These are phyloP conservation scores for Spongispora temasekensis DNA, from an alignment of 1,284 basidiomycete species.

Conservation along the genomic window DNA sequence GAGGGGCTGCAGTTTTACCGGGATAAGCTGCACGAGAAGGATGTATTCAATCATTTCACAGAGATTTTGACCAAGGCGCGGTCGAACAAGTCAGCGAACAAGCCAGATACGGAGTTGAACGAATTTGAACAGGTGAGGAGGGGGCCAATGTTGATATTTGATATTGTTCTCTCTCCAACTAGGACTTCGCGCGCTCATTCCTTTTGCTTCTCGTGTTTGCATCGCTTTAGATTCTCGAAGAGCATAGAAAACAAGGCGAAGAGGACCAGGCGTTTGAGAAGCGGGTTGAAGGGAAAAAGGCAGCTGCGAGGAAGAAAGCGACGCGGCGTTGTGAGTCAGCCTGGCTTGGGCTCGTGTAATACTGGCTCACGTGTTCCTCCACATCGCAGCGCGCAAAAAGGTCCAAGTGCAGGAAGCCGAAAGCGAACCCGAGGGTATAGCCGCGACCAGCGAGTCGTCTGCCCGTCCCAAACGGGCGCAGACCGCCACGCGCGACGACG, in stretches of 20 bases:
- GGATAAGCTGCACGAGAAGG: slow-evolving; percentile 91
- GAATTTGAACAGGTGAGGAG: slow-evolving; percentile 78
- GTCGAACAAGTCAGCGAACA: slow-evolving; percentile 84
- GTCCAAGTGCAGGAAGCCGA: slow-evolving; percentile 18
- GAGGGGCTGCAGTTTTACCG: slow-evolving; percentile 91
- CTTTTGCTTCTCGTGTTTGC: background rate
- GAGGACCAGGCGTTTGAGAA: slow-evolving; percentile 91
- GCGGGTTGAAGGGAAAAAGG: slow-evolving; percentile 79
- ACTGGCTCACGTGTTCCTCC: background rate
- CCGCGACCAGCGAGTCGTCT: slow-evolving; percentile 7
- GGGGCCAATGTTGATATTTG: too few relatives aligned
- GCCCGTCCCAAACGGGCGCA: slow-evolving; percentile 9
- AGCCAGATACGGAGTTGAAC: slow-evolving; percentile 85
- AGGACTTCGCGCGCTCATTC: background rate
- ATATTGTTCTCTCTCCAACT: too few relatives aligned
- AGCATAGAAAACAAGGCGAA: slow-evolving; percentile 81
- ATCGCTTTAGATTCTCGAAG: slow-evolving; percentile 71
- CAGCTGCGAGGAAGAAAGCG: slow-evolving; percentile 71
- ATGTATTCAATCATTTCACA: slow-evolving; percentile 81
- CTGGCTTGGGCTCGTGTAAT: background rate
- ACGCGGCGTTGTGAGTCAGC: slow-evolving; percentile 40
- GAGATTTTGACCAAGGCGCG: slow-evolving; percentile 87
- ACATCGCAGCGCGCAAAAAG: slow-evolving; percentile 35
- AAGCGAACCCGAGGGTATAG: slow-evolving; percentile 3
- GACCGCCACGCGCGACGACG: slow-evolving; percentile 14